A percentile compares a stretch with the other conserved stretches of the same genome.
These are phyloP conservation scores for Kwoniella shandongensis DNA, from an alignment of 768 basidiomycete species.

Conservation along the genomic window DNA sequence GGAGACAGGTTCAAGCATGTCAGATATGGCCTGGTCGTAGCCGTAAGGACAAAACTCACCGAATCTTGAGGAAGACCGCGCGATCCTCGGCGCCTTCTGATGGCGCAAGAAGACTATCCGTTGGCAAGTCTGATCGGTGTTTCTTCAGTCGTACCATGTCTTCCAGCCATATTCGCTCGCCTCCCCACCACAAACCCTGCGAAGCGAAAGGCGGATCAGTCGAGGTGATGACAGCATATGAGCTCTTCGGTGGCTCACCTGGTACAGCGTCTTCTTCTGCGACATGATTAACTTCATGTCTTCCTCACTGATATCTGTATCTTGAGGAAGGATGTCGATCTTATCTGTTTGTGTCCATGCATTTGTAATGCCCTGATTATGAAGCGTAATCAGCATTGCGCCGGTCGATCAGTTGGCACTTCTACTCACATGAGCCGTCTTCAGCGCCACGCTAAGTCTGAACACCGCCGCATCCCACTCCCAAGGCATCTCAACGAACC, in stretches of 20 bases:
- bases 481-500: slow-evolving; percentile 23
- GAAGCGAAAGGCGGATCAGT: neutral
- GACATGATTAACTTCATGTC: slow-evolving; percentile 24
- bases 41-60: slow-evolving; percentile 40
- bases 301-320: slow-evolving; percentile 23
- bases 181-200: slow-evolving; percentile 77
- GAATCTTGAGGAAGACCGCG: slow-evolving; percentile 38
- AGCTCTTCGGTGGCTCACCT: slow-evolving; percentile 22
- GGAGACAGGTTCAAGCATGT: neutral
- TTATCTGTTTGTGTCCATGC: slow-evolving; percentile 43
- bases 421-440: slow-evolving; percentile 42
- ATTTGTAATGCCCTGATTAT: slow-evolving; percentile 25
- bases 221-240: neutral
- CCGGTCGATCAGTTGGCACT: too few relatives aligned
- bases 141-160: slow-evolving; percentile 70
- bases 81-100: slow-evolving; percentile 28
- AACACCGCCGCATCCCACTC: slow-evolving; percentile 35
- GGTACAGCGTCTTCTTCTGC: slow-evolving; percentile 37
- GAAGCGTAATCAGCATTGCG: neutral
- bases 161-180: slow-evolving; percentile 81
- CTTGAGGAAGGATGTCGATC: slow-evolving; percentile 29
- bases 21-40: too few relatives aligned
- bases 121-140: slow-evolving; percentile 26
- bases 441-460: slow-evolving; percentile 32
- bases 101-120: slow-evolving; percentile 20